Conservation (phyloP, 805 yeast species). For the Starmerella riodocensis region DNA sequence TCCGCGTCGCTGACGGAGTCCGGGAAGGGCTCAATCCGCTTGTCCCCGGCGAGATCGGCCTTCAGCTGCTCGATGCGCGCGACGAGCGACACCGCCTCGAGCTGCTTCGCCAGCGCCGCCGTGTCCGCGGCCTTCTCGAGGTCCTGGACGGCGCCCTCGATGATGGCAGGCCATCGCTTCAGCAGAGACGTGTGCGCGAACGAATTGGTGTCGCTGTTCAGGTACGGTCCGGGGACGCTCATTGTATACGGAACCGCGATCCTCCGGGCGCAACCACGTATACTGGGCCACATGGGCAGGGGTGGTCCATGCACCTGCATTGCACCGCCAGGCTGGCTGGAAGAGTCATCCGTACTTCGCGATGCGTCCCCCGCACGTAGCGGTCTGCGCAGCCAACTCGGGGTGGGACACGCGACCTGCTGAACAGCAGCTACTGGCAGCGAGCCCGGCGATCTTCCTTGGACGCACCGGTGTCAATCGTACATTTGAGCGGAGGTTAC, state of each 20-base stretch:
- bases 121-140: slow-evolving; percentile 30
- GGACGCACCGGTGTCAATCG: no score
- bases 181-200: slow-evolving; percentile 73
- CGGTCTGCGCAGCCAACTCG: no score
- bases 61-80: slow-evolving; percentile 34
- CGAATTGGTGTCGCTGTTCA: slow-evolving; percentile 43
- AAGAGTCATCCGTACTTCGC: no score
- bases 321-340: no score
- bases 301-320: no score
- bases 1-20: slow-evolving; percentile 34
- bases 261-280: no score
- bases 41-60: slow-evolving; percentile 28
- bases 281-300: no score
- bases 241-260: neutral
- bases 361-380: no score
- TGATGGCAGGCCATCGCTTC: slow-evolving; percentile 76
- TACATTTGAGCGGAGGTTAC: no score
- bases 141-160: slow-evolving; percentile 57
- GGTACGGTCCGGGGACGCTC: slow-evolving; percentile 14
- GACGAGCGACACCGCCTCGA: slow-evolving; percentile 39
- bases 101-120: slow-evolving; percentile 22
- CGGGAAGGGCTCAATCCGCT: slow-evolving; percentile 33
- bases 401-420: no score
- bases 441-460: no score
- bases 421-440: no score